phyloP scores from a whole-genome alignment of 257 asterid genomes.

The Penstemon eatonii region DNA sequence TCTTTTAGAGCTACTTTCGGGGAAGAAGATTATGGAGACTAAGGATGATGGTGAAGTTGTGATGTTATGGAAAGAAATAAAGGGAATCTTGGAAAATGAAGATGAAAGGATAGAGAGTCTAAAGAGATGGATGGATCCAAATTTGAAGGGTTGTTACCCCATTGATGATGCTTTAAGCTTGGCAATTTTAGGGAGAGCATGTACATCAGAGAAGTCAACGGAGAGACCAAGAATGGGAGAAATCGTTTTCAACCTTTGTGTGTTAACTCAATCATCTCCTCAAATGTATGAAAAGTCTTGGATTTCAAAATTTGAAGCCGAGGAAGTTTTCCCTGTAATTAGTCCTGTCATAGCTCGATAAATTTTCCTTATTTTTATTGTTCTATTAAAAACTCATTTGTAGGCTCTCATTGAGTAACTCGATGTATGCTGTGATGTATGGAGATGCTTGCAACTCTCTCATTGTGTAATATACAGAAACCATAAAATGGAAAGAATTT shows the following conservation, averaged over 20 bases:
- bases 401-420: background rate
- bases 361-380: conserved; percentile 3
- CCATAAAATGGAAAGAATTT: background rate
- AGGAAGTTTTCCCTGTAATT: conserved; percentile 45
- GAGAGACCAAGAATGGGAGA: conserved; percentile 74
- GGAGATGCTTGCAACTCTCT: conserved; percentile 2
- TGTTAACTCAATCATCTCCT: conserved; percentile 57
- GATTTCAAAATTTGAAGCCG: conserved; percentile 44
- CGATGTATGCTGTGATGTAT: background rate
- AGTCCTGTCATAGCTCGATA: conserved; percentile 57
- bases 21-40: conserved; percentile 57
- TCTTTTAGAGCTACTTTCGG: conserved; percentile 69
- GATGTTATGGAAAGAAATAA: conserved; percentile 61
- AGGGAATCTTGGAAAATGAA: conserved; percentile 49
- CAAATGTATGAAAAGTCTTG: conserved; percentile 42
- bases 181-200: conserved; percentile 63
- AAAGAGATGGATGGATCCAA: conserved; percentile 71
- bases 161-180: conserved; percentile 66
- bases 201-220: conserved; percentile 56
- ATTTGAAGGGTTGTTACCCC: conserved; percentile 38
- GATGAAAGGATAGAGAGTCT: conserved; percentile 53
- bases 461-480: conserved; percentile 2
- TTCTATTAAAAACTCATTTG: background rate
- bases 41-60: conserved; percentile 48
- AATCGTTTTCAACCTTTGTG: conserved; percentile 58